Conservation (phyloP, 1,139 yeast genomes). For the Saccharomyces pastorianus region DNA sequence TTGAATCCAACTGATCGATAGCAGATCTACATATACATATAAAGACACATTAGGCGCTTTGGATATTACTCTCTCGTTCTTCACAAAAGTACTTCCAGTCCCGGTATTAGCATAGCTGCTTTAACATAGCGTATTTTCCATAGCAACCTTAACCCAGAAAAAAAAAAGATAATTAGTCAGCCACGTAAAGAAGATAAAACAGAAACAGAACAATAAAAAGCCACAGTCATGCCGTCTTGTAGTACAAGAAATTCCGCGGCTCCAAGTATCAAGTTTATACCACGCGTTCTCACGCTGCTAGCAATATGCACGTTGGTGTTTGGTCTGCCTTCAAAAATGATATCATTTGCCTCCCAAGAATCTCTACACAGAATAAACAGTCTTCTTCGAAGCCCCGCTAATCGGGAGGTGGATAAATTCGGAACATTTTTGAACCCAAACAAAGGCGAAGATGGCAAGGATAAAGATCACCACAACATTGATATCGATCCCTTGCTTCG, state of each 20-base stretch:
- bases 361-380: neutral
- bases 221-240: neutral
- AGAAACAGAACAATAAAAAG: too few relatives aligned
- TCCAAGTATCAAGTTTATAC: neutral
- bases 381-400: neutral
- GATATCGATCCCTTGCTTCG: slow-evolving; percentile 29
- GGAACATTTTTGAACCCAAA: neutral
- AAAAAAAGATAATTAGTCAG: too few relatives aligned
- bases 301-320: neutral
- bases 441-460: neutral
- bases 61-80: neutral
- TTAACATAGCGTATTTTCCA: too few relatives aligned
- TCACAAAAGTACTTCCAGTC: neutral
- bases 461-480: slow-evolving; percentile 21
- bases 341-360: neutral
- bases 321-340: neutral
- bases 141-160: too few relatives aligned
- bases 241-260: neutral
- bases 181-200: too few relatives aligned
- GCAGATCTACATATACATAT: neutral
- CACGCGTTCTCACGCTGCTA: neutral
- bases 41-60: neutral
- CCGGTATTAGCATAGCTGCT: too few relatives aligned
- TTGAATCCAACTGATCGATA: neutral
- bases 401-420: neutral